These are phyloP conservation scores for Cucumis melo DNA, from an alignment of 306 rosid species.

Conservation along the genomic window DNA sequence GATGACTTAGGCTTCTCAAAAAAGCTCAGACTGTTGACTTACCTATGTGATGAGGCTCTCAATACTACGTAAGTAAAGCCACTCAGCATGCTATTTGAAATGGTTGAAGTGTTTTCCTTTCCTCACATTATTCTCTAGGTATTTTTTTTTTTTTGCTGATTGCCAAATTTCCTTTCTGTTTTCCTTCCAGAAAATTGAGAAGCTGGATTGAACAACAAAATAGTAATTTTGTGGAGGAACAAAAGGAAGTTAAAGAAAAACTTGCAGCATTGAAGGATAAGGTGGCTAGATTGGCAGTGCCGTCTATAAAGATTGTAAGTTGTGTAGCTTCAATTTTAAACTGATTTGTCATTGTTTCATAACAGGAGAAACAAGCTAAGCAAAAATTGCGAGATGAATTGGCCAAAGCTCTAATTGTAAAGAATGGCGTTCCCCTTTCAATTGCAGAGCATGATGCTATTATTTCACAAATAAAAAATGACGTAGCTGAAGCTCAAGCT, in stretches of 20 bases:
- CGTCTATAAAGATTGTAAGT: not conserved
- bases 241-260: conserved; percentile 25
- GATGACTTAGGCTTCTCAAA: conserved; percentile 25
- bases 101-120: not conserved
- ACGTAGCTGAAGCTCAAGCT: conserved; percentile 40
- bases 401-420: conserved; percentile 20
- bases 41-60: conserved; percentile 41
- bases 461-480: conserved; percentile 28
- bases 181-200: conserved; percentile 27
- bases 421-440: conserved; percentile 18
- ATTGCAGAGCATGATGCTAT: conserved; percentile 19
- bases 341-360: not conserved
- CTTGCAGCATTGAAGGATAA: conserved; percentile 25
- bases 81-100: not conserved
- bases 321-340: not conserved
- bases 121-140: not conserved
- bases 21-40: conserved; percentile 28
- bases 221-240: conserved; percentile 12
- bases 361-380: conserved; percentile 26
- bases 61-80: conserved; percentile 31
- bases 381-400: conserved; percentile 32
- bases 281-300: conserved; percentile 12
- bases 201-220: conserved; percentile 31
- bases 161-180: not conserved
- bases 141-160: not conserved